Conservation (phyloP, 371 early-diverging fungal genomes). For the Mycotypha africana region DNA sequence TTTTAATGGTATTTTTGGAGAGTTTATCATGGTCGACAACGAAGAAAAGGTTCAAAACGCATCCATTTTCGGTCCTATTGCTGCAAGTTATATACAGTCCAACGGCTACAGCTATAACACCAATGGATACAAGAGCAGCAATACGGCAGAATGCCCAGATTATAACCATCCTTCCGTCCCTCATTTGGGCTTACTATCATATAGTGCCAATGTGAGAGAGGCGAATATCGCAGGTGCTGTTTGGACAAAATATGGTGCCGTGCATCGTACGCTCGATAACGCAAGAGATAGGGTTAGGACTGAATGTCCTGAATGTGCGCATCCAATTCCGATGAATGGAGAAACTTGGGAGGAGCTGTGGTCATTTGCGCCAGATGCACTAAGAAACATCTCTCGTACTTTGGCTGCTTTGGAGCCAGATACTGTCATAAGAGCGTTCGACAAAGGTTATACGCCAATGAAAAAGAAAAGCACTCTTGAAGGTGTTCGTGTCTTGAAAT, state of each 20-base stretch:
- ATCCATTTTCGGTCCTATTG: conserved; percentile 1
- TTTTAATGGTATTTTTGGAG: conserved; percentile 1
- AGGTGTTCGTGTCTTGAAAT: not conserved
- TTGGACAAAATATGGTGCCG: not conserved
- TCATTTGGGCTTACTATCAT: too few relatives aligned
- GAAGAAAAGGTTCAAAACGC: not conserved
- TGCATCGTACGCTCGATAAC: not conserved
- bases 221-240: not conserved
- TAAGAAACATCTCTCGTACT: not conserved
- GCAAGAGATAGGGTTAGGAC: not conserved
- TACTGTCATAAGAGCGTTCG: not conserved
- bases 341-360: not conserved
- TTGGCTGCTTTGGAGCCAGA: not conserved
- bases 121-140: not conserved
- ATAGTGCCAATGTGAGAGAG: not conserved
- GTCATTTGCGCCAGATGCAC: not conserved
- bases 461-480: not conserved
- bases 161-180: not conserved
- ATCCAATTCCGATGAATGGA: not conserved
- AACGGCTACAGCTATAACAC: not conserved
- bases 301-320: not conserved
- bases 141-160: not conserved
- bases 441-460: not conserved
- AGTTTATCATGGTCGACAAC: not conserved
- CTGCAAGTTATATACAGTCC: not conserved